Evolutionary conservation across 805 yeast genomes (phyloP).

Genomic region (Torulaspora indica): DNA sequence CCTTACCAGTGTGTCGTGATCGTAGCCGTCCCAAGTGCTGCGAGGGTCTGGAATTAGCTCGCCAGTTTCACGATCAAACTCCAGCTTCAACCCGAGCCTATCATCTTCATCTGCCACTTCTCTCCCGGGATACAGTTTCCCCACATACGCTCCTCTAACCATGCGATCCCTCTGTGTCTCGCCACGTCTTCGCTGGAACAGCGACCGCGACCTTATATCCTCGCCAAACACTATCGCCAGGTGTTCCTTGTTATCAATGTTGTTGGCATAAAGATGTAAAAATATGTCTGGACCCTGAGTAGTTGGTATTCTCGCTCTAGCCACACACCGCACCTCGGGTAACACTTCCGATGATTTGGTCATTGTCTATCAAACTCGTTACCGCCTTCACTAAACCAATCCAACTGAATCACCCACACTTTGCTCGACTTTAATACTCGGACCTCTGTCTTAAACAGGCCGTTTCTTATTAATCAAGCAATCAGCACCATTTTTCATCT

Average conservation of each 20-base stretch:
- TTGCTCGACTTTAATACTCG: background rate
- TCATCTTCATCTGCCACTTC: conserved; percentile 59
- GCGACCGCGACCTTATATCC: conserved; percentile 70
- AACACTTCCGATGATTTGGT: conserved; percentile 30
- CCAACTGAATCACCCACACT: background rate
- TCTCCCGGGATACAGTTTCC: conserved; percentile 85
- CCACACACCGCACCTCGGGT: conserved; percentile 81
- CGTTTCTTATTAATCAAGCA: background rate
- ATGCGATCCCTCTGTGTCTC: conserved; percentile 90
- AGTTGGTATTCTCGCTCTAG: conserved; percentile 95
- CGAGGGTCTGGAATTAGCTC: conserved; percentile 20
- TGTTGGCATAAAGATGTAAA: conserved; percentile 80
- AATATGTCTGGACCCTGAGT: conserved; percentile 92
- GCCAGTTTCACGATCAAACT: conserved; percentile 42
- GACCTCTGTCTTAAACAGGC: background rate
- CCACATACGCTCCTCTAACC: conserved; percentile 98
- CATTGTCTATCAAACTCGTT: background rate
- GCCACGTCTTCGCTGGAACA: conserved; percentile 55
- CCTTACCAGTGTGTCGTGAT: conserved; percentile 57
- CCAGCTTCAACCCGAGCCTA: conserved; percentile 36
- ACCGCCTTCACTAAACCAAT: background rate
- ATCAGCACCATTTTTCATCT: background rate
- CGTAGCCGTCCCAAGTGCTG: conserved; percentile 30
- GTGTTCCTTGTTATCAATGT: conserved; percentile 88
- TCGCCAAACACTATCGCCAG: conserved; percentile 96